Percentiles rank a stretch among this genome's conserved stretches.
These are phyloP conservation scores for Chlorella vulgaris DNA, from an alignment of 139 green algal species.

Conservation along the genomic window DNA sequence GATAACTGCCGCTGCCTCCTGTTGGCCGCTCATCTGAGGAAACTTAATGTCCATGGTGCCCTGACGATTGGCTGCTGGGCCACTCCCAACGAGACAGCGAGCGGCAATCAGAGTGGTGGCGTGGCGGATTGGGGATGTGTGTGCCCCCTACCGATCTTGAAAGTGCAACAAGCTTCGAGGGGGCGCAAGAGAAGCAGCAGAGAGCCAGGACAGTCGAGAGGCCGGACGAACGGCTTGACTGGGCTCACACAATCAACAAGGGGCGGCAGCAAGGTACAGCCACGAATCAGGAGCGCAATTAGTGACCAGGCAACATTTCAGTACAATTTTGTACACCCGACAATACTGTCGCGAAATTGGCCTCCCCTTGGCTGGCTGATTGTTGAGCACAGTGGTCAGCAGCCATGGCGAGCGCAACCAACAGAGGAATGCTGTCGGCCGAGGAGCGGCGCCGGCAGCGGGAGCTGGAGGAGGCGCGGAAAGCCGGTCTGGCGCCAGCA, in stretches of 20 bases:
- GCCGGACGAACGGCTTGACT: no score
- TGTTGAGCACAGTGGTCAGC: background rate
- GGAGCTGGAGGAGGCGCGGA: conserved; percentile 97
- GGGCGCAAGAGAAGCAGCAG: no score
- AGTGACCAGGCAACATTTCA: no score
- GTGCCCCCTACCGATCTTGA: no score
- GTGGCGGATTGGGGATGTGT: no score
- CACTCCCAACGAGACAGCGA: background rate
- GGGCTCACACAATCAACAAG: no score
- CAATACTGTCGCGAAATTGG: background rate
- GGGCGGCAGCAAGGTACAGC: no score
- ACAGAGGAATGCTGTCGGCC: conserved; percentile 21
- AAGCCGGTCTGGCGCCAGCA: conserved; percentile 91
- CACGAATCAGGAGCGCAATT: no score
- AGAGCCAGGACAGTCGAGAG: no score
- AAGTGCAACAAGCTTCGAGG: no score
- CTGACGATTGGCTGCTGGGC: background rate
- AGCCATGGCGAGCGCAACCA: conserved; percentile 16
- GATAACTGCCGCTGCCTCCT: conserved; percentile 33
- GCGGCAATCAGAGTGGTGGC: no score
- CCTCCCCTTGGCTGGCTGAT: background rate
- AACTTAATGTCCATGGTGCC: conserved; percentile 20
- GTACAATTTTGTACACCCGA: no score
- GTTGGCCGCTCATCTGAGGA: background rate
- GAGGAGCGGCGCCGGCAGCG: conserved; percentile 46